Conservation (phyloP, 495 filamentous ascomycete species). For the Hypomontagnella monticulosa region DNA sequence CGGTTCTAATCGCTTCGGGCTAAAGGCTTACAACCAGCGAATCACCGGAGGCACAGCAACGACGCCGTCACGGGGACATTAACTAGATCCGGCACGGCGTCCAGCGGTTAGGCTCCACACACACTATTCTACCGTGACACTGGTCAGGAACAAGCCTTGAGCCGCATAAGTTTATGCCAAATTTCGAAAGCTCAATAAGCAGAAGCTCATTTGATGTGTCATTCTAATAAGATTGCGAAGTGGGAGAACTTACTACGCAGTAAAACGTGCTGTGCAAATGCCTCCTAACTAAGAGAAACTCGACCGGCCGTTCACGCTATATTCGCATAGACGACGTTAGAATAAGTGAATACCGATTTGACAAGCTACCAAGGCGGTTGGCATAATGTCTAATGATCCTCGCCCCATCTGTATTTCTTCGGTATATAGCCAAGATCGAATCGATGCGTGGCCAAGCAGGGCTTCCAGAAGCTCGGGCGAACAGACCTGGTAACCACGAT, state of each 20-base stretch:
- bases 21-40: conserved; percentile 4
- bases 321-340: neutral
- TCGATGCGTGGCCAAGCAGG: conserved; percentile 8
- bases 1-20: conserved; percentile 6
- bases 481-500: conserved; percentile 23
- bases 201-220: conserved; percentile 21
- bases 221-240: neutral
- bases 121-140: conserved; percentile 12
- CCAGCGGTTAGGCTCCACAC: conserved; percentile 2
- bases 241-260: neutral
- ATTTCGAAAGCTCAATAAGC: neutral
- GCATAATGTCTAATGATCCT: neutral
- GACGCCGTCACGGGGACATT: conserved; percentile 23
- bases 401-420: neutral
- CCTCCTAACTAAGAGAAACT: neutral
- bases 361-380: neutral
- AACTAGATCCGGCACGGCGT: conserved; percentile 18
- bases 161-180: conserved; percentile 34
- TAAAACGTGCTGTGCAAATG: neutral
- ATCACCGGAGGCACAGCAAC: conserved; percentile 19
- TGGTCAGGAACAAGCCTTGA: conserved; percentile 35
- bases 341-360: neutral
- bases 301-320: neutral
- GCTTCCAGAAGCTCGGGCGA: conserved; percentile 30
- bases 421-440: neutral